Evolutionary conservation across 2,329 filamentous ascomycete species (phyloP), one percentile per base, ranked within the genome.

Genomic region (Talaromyces sp.): DNA sequence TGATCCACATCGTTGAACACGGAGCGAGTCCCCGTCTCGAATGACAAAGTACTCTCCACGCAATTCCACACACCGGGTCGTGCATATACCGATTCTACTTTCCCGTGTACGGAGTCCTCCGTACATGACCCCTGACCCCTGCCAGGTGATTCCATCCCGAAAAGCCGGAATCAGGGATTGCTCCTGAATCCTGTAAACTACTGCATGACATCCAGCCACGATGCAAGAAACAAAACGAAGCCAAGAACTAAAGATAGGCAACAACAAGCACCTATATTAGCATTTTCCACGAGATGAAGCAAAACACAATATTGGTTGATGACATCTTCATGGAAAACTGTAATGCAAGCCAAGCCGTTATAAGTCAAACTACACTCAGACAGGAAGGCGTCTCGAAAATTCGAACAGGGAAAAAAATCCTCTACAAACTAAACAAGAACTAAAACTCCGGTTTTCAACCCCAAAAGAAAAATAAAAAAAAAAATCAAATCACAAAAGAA

Each of bases 311-410:
- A 4, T 5, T 27, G 24, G 9, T 5, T 9, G 24, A 27, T 27
- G 24, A 27, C 24, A 27, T 27, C 4, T 27, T 27, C 24, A 9
- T 9, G 9, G 4, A 9, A 9, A 27, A 4, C 9, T 5, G 24
- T 27, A 27, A 27, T 4, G 5, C 24, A 27, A 27, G 24, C 24
- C 24, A 27, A 27, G 24, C 9, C 24, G 24, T 27, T 27, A 4
- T 27, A 4, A 27, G 5, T 27, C 40, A 9, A 14, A 11, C 43
- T 46, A 46, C 20, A 17, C 43, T 46, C 32, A 46, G 43, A 35
- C 43, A 46, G 43, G 43, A 8, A 46, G 35, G 17, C 32, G 17
- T 46, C 30, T 46, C 43, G 43, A 46, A 46, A 46, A 35, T 46
- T 46, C 43, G 29, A 20, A 19, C 4, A n/a, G 7, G 16, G 17